Conservation (phyloP, 1,284 basidiomycete genomes). For the Cryptococcus sp. region DNA sequence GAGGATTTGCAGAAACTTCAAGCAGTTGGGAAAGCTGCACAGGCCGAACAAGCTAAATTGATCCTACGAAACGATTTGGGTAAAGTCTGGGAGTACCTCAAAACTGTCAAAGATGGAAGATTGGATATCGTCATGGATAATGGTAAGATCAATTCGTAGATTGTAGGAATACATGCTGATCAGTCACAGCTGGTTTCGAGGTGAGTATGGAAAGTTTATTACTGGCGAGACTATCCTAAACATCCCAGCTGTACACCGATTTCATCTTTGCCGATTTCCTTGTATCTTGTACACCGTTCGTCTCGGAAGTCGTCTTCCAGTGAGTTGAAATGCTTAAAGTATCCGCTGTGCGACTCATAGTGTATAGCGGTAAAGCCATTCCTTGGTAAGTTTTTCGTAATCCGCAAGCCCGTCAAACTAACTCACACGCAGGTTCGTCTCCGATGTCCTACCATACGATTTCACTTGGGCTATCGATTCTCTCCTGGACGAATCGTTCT, state of each 20-base stretch:
- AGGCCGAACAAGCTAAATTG: slow-evolving; percentile 65
- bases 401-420: no score
- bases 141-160: slow-evolving; percentile 50
- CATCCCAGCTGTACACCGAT: slow-evolving; percentile 78
- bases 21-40: slow-evolving; percentile 69
- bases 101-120: slow-evolving; percentile 54
- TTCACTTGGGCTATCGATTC: slow-evolving; percentile 56
- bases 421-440: slow-evolving; percentile 65
- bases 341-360: not conserved
- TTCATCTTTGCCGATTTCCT: slow-evolving; percentile 92
- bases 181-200: slow-evolving; percentile 74
- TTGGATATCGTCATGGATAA: slow-evolving; percentile 93
- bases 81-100: slow-evolving; percentile 69
- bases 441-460: slow-evolving; percentile 77
- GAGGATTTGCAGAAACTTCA: slow-evolving; percentile 81
- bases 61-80: slow-evolving; percentile 82
- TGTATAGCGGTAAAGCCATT: slow-evolving; percentile 16
- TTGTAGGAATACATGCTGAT: not conserved
- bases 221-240: no score
- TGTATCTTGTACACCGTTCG: slow-evolving; percentile 76
- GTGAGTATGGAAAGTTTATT: no score
- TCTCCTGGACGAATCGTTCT: slow-evolving; percentile 53
- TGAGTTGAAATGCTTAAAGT: slow-evolving; percentile 48
- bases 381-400: slow-evolving; percentile 9
- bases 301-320: slow-evolving; percentile 82